Conservation (phyloP, 768 basidiomycete genomes). For the Fibroporia radiculosa region DNA sequence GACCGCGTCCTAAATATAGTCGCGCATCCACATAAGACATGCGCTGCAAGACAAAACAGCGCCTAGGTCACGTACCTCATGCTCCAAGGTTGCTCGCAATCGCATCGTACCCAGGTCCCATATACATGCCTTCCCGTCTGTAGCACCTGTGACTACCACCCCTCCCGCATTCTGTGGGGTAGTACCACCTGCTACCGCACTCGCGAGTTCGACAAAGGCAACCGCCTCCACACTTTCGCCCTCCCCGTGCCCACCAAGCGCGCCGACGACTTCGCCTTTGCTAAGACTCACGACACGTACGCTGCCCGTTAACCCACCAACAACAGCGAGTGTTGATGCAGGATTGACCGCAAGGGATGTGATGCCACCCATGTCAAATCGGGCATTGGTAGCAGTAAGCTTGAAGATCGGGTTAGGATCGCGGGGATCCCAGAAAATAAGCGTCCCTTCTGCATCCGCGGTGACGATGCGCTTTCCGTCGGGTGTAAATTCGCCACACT, state of each 20-base stretch:
- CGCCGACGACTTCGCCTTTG: constrained; percentile 76
- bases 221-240: constrained; percentile 87
- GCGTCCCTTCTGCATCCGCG: constrained; percentile 70
- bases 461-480: constrained; percentile 90
- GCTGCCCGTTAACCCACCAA: constrained; percentile 82
- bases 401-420: constrained; percentile 75
- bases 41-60: neutral
- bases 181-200: constrained; percentile 40
- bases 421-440: constrained; percentile 91
- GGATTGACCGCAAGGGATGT: constrained; percentile 82
- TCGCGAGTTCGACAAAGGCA: constrained; percentile 71
- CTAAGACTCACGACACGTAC: constrained; percentile 81
- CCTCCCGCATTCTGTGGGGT: constrained; percentile 43
- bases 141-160: constrained; percentile 78
- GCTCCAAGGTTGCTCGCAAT: constrained; percentile 72
- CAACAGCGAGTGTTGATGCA: constrained; percentile 82
- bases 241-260: constrained; percentile 76
- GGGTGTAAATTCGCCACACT: constrained; percentile 87
- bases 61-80: constrained; percentile 50
- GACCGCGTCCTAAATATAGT: constrained; percentile 82
- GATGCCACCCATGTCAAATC: constrained; percentile 78
- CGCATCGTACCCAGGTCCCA: constrained; percentile 92
- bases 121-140: constrained; percentile 89
- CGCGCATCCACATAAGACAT: neutral
- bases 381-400: constrained; percentile 57